Evolutionary conservation across 2,329 filamentous ascomycete genomes (phyloP), one percentile per base, ranked within the genome.

Genomic region (Verticillium isaacii): DNA sequence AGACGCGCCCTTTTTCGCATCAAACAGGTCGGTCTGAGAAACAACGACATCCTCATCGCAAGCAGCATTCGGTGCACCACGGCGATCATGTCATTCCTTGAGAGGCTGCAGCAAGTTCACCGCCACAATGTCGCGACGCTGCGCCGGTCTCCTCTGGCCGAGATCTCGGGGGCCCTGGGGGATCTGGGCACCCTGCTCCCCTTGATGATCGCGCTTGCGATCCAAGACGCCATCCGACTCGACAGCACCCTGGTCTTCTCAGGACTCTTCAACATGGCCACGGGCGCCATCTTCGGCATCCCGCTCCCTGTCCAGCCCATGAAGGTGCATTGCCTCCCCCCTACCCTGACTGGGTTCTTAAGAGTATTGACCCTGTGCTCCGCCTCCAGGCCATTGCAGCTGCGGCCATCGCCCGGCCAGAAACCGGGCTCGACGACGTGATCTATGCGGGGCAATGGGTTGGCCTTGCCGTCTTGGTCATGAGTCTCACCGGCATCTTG

Each of bases 251-350:
- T 98, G 1, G 85, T 98, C 6, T 95, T 97, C 72, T 93, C 92
- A 0, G 95, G 95, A 1, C 70, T 93, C 11, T 94, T 90, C 74
- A 98, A 98, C 70, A 85, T 97, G 61, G 70, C 90, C 14, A 97
- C 93, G 0, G 95, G 94, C 19, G 71, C 88, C 1, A 76, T 89
- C 36, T 98, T 97, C 70, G 94, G 94, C 7, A 89, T 98, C 50
- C 94, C 94, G 2, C 77, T 97, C 3, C 93, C 93, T 0, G 93
- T 97, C 0, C 93, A 97, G 77, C 93, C 93, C n/a, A 89, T 89
- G 86, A 89, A 89, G 78, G 84, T 84, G 62, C 19, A n/a, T 52
- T 52, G 19, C 45, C 45, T 19, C 19, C 45, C 45, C 2, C 32
- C 19, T 11, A 2, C n/a, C 17, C 29, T 15, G 34, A n/a, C 25